Evolutionary conservation across 2,329 filamentous ascomycete species (phyloP).

Genomic region (Hirsutella thompsonii): DNA sequence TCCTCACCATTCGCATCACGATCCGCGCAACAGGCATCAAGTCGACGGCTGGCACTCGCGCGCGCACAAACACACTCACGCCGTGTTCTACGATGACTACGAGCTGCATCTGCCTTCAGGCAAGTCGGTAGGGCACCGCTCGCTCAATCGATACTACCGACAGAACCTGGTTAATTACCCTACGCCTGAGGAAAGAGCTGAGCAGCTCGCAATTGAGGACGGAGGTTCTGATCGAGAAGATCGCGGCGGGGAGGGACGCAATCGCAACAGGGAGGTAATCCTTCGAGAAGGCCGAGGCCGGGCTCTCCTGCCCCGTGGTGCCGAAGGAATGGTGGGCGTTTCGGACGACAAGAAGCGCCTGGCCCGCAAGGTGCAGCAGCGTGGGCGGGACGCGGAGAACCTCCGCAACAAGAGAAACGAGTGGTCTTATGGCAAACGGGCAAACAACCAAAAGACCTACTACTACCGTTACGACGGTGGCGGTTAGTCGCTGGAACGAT

Average conservation of each 20-base stretch:
- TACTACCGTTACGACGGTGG: constrained; percentile 36
- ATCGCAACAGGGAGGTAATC: constrained; percentile 8
- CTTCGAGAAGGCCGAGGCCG: constrained; percentile 26
- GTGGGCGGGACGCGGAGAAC: constrained; percentile 52
- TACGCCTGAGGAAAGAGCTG: constrained; percentile 60
- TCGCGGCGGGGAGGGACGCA: constrained; percentile 11
- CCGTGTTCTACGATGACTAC: constrained; percentile 83
- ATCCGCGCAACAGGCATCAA: constrained; percentile 60
- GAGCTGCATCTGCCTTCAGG: constrained; percentile 89
- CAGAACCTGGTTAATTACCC: constrained; percentile 87
- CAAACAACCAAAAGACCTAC: constrained; percentile 59
- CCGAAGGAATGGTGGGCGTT: constrained; percentile 68
- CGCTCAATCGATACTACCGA: constrained; percentile 74
- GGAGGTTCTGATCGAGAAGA: constrained; percentile 19
- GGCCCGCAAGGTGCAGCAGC: constrained; percentile 53
- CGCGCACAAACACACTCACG: constrained; percentile 58
- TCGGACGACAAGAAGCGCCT: constrained; percentile 62
- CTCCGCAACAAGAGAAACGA: constrained; percentile 49
- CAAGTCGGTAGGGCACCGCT: constrained; percentile 79
- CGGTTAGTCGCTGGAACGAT: constrained; percentile 19
- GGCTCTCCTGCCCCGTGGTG: constrained; percentile 51
- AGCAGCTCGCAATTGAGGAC: constrained; percentile 49
- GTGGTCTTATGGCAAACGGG: constrained; percentile 57
- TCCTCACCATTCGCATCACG: constrained; percentile 60
- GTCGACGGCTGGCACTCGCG: constrained; percentile 72